A percentile compares a stretch with the other conserved stretches of the same genome.
phyloP scores from a whole-genome alignment of 257 asterid species.

The Solanum pennellii region DNA sequence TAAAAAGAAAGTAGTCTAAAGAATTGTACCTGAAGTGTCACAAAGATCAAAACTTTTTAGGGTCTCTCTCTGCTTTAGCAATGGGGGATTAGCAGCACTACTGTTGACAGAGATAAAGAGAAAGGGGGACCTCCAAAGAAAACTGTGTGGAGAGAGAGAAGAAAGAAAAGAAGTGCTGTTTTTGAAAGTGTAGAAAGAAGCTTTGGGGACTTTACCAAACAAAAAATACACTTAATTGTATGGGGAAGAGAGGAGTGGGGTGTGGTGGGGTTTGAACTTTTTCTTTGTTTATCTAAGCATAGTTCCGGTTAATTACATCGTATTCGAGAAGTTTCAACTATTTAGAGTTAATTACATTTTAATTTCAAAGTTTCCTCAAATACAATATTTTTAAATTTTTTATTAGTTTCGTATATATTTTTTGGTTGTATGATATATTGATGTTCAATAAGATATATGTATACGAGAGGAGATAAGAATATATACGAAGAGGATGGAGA shows the following conservation, averaged over 20 bases:
- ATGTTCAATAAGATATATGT: no score
- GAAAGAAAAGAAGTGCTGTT: background rate
- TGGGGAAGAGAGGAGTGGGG: background rate
- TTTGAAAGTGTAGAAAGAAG: background rate
- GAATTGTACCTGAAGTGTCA: background rate
- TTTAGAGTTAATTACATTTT: no score
- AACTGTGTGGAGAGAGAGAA: background rate
- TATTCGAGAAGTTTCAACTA: background rate
- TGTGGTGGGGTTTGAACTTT: background rate
- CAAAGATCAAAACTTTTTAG: conserved; percentile 1
- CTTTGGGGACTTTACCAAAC: background rate
- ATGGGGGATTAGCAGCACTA: background rate
- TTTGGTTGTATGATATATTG: no score
- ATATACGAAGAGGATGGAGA: no score
- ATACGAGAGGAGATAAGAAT: background rate
- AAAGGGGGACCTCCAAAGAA: background rate
- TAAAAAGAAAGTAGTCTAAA: background rate
- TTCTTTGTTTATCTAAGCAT: background rate
- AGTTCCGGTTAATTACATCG: no score
- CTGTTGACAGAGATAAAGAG: conserved; percentile 1
- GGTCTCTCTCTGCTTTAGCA: background rate
- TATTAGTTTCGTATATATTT: no score
- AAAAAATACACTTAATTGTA: background rate
- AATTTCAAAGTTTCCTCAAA: background rate
- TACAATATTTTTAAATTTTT: no score